Base-by-base conservation (phyloP, 192 early-diverging fungal genomes). In the Coemansia sp. region DNA sequence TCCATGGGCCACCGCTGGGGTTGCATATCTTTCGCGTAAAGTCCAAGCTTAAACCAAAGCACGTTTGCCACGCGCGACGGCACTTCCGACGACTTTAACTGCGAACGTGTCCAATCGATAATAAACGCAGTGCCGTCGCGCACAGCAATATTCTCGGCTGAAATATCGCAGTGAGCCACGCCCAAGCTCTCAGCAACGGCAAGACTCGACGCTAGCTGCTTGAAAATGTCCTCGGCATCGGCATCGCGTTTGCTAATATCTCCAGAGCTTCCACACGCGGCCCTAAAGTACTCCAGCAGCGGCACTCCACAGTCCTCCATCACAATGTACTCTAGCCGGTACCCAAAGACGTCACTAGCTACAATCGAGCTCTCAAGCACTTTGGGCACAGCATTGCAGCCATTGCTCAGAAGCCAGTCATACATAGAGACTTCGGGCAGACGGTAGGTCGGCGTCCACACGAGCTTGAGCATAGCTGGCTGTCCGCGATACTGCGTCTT, bases 111-210 rank as follows among this genome's bases (percentile, higher is more conserved):
- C 67, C 73, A 75, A 39, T 69, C 73, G 33, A 69, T 62, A 0
- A 65, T 25, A 3, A 31, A 18, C 0, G 34, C 48, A 10, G 41
- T 18, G 5, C 57, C 61, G 7, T 12, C 25, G n/a, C 37, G 35
- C 10, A 75, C 53, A 0, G 62, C 31, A 35, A 75, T 66, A 37
- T 66, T 65, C 6, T 63, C 73, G 2, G 64, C 41, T 13, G 67
- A 75, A 10, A 75, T 41, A 35, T 69, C 73, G 16, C 67, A 59
- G 26, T 75, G 73, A 2, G 66, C 18, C 5, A 66, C 59, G 4
- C 59, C 59, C 3, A 55, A 2, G 63, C 73, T 56, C n/a, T 34
- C 7, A 31, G 33, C 53, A 56, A 56, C 4, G 9, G 26, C 53
- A 6, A 56, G 48, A 14, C 48, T 25, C 20, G 48, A 52, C 23